These are phyloP conservation scores for Staphylotrichum tortipilum DNA, from an alignment of 495 filamentous ascomycete genomes.

Conservation along the genomic window DNA sequence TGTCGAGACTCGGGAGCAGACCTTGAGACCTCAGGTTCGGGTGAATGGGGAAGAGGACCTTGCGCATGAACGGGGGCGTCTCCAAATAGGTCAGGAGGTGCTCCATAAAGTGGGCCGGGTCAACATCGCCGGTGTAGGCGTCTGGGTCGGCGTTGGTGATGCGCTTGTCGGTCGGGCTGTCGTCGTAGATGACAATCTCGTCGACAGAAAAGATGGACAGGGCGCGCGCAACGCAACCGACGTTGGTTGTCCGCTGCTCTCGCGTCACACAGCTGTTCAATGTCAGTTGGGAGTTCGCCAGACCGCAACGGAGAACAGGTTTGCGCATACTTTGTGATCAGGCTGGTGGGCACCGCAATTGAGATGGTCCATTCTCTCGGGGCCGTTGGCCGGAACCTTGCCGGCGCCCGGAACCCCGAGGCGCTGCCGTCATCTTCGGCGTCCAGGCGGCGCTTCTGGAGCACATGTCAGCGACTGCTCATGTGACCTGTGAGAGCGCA, in stretches of 20 bases:
- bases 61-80: constrained; percentile 65
- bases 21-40: constrained; percentile 58
- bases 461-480: neutral
- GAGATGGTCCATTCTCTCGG: constrained; percentile 42
- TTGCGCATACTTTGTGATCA: constrained; percentile 41
- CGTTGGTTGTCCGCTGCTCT: constrained; percentile 56
- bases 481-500: neutral
- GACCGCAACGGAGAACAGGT: neutral
- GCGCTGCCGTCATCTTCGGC: constrained; percentile 24
- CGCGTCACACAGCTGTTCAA: constrained; percentile 37
- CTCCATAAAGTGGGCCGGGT: constrained; percentile 61
- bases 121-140: constrained; percentile 52
- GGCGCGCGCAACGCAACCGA: constrained; percentile 62
- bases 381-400: constrained; percentile 28
- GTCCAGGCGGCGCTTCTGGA: constrained; percentile 36
- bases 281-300: constrained; percentile 1
- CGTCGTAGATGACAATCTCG: constrained; percentile 67
- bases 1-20: constrained; percentile 59
- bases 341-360: constrained; percentile 39
- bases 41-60: constrained; percentile 58
- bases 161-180: constrained; percentile 37
- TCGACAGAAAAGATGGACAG: constrained; percentile 69
- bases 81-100: constrained; percentile 69
- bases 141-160: constrained; percentile 34
- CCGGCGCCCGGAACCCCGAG: constrained; percentile 6